Evolutionary conservation across 768 basidiomycete species (phyloP).

Genomic region (Lactarius hengduanensis): DNA sequence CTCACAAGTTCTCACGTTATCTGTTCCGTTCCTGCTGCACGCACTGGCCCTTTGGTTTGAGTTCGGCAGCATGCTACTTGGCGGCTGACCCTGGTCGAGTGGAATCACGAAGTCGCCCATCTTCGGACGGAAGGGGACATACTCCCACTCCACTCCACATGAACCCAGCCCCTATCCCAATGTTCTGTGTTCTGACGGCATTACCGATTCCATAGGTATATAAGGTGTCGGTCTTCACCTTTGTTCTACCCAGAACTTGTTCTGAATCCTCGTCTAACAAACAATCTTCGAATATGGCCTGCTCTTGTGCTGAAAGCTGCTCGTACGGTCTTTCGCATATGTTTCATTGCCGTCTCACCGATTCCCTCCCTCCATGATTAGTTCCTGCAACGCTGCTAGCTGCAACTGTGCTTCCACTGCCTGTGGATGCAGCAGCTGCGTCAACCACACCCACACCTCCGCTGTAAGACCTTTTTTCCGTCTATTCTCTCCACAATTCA

Average conservation of each 20-base stretch:
- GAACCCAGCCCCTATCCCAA: neutral
- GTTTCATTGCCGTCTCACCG: neutral
- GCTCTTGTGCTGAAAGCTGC: conserved; percentile 15
- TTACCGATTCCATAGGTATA: neutral
- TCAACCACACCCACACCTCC: conserved; percentile 12
- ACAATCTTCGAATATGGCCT: conserved; percentile 15
- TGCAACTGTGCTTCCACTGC: conserved; percentile 16
- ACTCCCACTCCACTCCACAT: neutral
- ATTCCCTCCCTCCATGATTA: neutral
- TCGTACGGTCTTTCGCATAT: conserved; percentile 5
- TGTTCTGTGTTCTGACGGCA: conserved; percentile 1
- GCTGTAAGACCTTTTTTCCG: neutral
- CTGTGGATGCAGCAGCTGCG: conserved; percentile 21
- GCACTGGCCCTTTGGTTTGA: too few relatives aligned
- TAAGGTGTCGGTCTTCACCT: neutral
- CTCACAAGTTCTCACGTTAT: neutral
- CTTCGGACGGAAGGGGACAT: neutral
- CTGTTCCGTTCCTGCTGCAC: neutral
- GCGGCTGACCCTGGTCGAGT: neutral
- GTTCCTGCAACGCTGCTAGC: conserved; percentile 10
- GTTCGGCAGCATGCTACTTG: conserved; percentile 1
- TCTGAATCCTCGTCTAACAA: neutral
- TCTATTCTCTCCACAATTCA: neutral
- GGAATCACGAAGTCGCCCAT: neutral
- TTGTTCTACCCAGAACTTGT: neutral